Evolutionary conservation across 495 filamentous ascomycete species (phyloP), one percentile per base, ranked within the genome.

Genomic region (Tetracladium marchalianum): DNA sequence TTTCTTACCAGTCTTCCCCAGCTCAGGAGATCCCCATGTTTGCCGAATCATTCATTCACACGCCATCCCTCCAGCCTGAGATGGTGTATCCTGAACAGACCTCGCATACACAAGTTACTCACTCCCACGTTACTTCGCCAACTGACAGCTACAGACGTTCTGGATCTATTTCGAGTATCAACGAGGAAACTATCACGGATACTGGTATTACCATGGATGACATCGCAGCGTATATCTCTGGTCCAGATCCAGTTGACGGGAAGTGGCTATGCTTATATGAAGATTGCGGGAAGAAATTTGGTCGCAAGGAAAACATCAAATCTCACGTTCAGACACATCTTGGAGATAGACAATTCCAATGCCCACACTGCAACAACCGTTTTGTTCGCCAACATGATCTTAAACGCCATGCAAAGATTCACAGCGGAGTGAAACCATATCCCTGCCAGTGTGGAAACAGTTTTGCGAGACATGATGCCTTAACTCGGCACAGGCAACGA

Each of bases 311-410:
- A 65, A 98, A 98, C 63, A 93, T 95, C 68, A 93, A 90, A 58
- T 90, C 88, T 8, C 92, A 98, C 62, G 85, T 98, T 36, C 92
- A 98, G 63, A 96, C 92, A 1, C 92, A 98, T 59, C 81, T 98
- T 44, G 90, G 90, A 51, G 93, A 97, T 53, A 77, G 93, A 24
- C 93, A 95, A 59, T 98, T 81, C 66, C 78, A 81, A 56, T 98
- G 92, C 61, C 82, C 85, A 41, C 75, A 82, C 17, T 98, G 92
- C 65, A 71, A 80, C 18, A 96, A 96, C 62, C 87, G 86, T 62
- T 98, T 98, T 56, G 93, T 97, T 48, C 81, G 92, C 19, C 89
- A 92, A 50, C 93, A 98, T 60, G 92, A 98, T 59, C 77, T 97
- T 46, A 98, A 97, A 65, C 82, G 92, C 16, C 92, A 98, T 59